These are phyloP conservation scores for Lipomyces kockii DNA, from an alignment of 805 yeast genomes.

Conservation along the genomic window DNA sequence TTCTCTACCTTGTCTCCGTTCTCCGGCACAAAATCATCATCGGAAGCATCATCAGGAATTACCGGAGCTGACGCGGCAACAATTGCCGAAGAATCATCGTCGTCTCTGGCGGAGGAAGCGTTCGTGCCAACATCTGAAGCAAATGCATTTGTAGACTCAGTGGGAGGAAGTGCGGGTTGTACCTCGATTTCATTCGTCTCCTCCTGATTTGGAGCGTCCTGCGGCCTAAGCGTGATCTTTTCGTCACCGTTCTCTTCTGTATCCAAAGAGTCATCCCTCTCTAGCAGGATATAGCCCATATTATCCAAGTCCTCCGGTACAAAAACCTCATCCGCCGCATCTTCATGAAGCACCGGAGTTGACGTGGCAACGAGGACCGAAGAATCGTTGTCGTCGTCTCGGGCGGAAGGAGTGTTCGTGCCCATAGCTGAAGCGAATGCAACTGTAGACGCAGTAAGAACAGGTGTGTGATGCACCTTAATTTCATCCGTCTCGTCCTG, in stretches of 20 bases:
- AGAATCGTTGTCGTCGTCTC: constrained; percentile 21
- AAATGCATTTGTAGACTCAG: not conserved
- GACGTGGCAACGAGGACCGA: constrained; percentile 26
- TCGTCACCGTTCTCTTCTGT: constrained; percentile 26
- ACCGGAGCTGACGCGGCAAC: constrained; percentile 24
- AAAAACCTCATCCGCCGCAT: constrained; percentile 20
- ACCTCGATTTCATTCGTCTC: constrained; percentile 21
- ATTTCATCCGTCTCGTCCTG: constrained; percentile 21
- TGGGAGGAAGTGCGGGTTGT: not conserved
- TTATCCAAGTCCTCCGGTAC: constrained; percentile 25
- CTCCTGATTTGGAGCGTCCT: not conserved
- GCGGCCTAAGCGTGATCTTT: not conserved
- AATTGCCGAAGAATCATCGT: constrained; percentile 24
- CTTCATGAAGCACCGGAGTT: constrained; percentile 13
- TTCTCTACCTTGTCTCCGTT: constrained; percentile 21
- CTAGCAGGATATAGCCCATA: constrained; percentile 25
- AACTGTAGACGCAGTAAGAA: not conserved
- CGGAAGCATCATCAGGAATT: constrained; percentile 3
- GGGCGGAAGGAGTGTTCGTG: not conserved
- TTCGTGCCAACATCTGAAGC: not conserved
- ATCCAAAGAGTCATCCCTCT: constrained; percentile 30
- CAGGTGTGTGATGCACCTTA: constrained; percentile 1
- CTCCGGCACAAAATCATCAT: constrained; percentile 30
- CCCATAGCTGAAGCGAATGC: not conserved
- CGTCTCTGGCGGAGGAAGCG: constrained; percentile 5